Conservation (phyloP, 495 filamentous ascomycete species). For the Monascus purpureus region DNA sequence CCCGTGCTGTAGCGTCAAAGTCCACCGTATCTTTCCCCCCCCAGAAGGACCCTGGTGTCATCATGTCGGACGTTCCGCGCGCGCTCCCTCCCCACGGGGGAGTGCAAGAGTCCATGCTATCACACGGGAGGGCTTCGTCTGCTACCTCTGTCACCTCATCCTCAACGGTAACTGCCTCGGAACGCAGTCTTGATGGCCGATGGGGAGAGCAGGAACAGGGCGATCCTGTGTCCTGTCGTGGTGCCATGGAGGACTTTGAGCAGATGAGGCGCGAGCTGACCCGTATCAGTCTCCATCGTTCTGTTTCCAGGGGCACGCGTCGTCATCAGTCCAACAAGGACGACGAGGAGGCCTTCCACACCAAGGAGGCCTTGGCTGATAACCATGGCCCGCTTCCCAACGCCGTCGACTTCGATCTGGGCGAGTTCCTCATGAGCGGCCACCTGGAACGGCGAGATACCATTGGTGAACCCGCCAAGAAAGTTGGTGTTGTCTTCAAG, state of each 20-base stretch:
- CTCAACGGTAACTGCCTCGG: conserved; percentile 7
- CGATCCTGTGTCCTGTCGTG: conserved; percentile 43
- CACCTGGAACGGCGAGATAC: conserved; percentile 67
- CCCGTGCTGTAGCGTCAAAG: no score
- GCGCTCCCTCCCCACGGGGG: neutral
- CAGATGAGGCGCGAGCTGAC: conserved; percentile 52
- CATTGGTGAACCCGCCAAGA: conserved; percentile 55
- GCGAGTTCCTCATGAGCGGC: conserved; percentile 62
- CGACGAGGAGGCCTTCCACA: conserved; percentile 16
- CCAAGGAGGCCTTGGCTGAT: conserved; percentile 18
- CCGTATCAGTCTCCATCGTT: conserved; percentile 39
- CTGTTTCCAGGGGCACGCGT: conserved; percentile 16
- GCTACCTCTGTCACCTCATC: conserved; percentile 3
- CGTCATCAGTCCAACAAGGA: conserved; percentile 10
- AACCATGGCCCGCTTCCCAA: no score
- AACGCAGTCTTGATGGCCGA: conserved; percentile 35
- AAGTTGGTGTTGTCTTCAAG: conserved; percentile 74
- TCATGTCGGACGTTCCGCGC: conserved; percentile 5
- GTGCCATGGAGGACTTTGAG: conserved; percentile 60
- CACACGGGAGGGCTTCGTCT: neutral
- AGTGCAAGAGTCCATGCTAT: neutral
- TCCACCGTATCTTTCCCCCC: no score
- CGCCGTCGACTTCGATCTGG: conserved; percentile 53
- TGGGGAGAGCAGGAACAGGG: conserved; percentile 67
- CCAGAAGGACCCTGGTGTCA: no score